Percentiles rank a stretch among this genome's conserved stretches.
phyloP scores from a whole-genome alignment of 2,329 filamentous ascomycete species.

The Penicillium expansum region DNA sequence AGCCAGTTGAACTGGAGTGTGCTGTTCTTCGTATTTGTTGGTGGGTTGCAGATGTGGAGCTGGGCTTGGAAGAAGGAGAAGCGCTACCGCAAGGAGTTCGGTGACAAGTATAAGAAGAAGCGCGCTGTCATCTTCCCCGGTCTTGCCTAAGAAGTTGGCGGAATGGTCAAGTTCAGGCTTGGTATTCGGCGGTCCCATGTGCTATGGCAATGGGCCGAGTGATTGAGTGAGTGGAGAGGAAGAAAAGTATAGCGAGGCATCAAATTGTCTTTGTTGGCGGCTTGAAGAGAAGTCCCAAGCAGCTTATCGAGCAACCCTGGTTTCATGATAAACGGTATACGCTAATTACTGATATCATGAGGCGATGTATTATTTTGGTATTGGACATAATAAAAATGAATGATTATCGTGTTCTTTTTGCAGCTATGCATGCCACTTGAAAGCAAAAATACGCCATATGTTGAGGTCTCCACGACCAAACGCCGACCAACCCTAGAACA shows the following conservation, averaged over 20 bases:
- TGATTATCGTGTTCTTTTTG: conserved; percentile 15
- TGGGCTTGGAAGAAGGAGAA: conserved; percentile 94
- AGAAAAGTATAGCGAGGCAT: not conserved
- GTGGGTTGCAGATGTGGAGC: conserved; percentile 72
- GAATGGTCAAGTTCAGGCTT: not conserved
- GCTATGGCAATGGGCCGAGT: not conserved
- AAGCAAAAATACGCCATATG: conserved; percentile 17
- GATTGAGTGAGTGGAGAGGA: not conserved
- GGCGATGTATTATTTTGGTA: conserved; percentile 6
- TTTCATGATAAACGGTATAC: conserved; percentile 8
- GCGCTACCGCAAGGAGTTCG: conserved; percentile 85
- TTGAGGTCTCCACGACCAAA: conserved; percentile 10
- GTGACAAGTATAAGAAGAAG: conserved; percentile 95
- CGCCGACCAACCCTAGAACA: conserved; percentile 9
- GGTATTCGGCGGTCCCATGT: not conserved
- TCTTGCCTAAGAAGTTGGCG: conserved; percentile 55
- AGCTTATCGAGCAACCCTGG: not conserved
- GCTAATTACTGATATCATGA: not conserved
- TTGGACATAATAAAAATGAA: conserved; percentile 17
- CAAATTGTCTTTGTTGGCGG: not conserved
- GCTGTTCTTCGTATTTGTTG: conserved; percentile 70
- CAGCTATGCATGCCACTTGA: conserved; percentile 12
- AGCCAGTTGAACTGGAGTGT: conserved; percentile 73
- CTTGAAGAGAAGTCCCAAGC: not conserved
- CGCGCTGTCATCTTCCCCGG: conserved; percentile 77